A percentile compares a stretch with the other conserved stretches of the same genome.
Conservation (phyloP, 2,329 filamentous ascomycete genomes). For the Fusarium sp. region DNA sequence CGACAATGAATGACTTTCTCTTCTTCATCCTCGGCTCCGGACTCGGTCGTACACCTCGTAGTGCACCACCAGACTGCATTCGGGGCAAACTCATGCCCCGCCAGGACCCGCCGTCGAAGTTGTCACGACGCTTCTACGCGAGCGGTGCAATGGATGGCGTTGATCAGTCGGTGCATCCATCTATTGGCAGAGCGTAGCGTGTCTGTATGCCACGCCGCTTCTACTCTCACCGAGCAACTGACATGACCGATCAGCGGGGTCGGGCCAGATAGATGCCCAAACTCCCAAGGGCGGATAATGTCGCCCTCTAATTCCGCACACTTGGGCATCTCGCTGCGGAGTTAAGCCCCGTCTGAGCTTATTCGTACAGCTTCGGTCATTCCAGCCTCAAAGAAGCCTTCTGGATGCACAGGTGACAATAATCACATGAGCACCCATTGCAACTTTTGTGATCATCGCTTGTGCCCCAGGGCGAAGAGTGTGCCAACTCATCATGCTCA, state of each 20-base stretch:
- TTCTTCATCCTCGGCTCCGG: background rate
- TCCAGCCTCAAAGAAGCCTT: background rate
- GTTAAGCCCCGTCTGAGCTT: slow-evolving; percentile 4
- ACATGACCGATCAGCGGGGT: slow-evolving; percentile 22
- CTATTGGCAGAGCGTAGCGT: slow-evolving; percentile 15
- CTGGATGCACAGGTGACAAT: slow-evolving; percentile 4
- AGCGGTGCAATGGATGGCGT: slow-evolving; percentile 4
- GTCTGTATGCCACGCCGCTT: slow-evolving; percentile 13
- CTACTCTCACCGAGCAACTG: slow-evolving; percentile 1
- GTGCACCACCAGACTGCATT: slow-evolving; percentile 1
- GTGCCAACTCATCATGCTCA: slow-evolving; percentile 32
- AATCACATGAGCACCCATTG: slow-evolving; percentile 28
- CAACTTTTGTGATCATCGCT: slow-evolving; percentile 13
- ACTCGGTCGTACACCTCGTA: background rate
- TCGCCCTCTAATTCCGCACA: slow-evolving; percentile 2
- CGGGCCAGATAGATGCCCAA: slow-evolving; percentile 24
- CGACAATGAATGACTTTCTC: slow-evolving; percentile 18
- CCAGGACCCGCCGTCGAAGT: slow-evolving; percentile 9
- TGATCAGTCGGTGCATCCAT: slow-evolving; percentile 3
- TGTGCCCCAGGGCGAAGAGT: background rate
- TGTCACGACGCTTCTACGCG: slow-evolving; percentile 1
- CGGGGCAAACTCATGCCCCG: slow-evolving; percentile 10
- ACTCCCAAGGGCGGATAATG: slow-evolving; percentile 3
- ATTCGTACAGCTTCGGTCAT: background rate
- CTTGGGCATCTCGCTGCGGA: background rate